These are phyloP conservation scores for Saccharomyces hybrid DNA, from an alignment of 1,139 yeast species.

Conservation along the genomic window DNA sequence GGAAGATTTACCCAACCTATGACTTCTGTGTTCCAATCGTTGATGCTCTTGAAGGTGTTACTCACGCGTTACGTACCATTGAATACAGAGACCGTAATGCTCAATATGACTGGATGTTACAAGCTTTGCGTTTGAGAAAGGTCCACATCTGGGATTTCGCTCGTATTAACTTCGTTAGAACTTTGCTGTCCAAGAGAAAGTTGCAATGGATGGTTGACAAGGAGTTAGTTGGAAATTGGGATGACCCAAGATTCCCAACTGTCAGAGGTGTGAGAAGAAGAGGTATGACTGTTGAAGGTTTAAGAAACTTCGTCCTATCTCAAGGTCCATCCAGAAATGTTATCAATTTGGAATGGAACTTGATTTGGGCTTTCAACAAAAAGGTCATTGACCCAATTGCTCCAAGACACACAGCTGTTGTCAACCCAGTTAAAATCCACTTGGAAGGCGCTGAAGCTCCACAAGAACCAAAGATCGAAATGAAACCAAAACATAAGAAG, in stretches of 20 bases:
- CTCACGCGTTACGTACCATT: constrained; percentile 93
- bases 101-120: constrained; percentile 92
- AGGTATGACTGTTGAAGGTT: constrained; percentile 98
- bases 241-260: constrained; percentile 98
- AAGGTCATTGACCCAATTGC: constrained; percentile 94
- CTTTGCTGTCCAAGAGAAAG: constrained; percentile 90
- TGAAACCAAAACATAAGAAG: constrained; percentile 91
- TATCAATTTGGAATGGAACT: constrained; percentile 91
- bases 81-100: constrained; percentile 98
- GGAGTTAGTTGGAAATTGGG: constrained; percentile 82
- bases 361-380: constrained; percentile 95
- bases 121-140: constrained; percentile 72
- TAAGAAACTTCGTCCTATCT: constrained; percentile 81
- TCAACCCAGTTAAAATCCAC: constrained; percentile 57
- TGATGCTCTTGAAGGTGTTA: constrained; percentile 90
- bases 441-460: constrained; percentile 60
- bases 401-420: constrained; percentile 86
- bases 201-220: constrained; percentile 97
- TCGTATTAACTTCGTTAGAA: constrained; percentile 91
- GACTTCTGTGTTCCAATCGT: constrained; percentile 98
- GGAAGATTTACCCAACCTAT: constrained; percentile 97
- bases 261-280: constrained; percentile 98
- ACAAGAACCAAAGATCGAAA: constrained; percentile 50
- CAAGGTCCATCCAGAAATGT: constrained; percentile 98
- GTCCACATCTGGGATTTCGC: constrained; percentile 98